Evolutionary conservation across 768 basidiomycete genomes (phyloP).

Genomic region (Astraeus odoratus): DNA sequence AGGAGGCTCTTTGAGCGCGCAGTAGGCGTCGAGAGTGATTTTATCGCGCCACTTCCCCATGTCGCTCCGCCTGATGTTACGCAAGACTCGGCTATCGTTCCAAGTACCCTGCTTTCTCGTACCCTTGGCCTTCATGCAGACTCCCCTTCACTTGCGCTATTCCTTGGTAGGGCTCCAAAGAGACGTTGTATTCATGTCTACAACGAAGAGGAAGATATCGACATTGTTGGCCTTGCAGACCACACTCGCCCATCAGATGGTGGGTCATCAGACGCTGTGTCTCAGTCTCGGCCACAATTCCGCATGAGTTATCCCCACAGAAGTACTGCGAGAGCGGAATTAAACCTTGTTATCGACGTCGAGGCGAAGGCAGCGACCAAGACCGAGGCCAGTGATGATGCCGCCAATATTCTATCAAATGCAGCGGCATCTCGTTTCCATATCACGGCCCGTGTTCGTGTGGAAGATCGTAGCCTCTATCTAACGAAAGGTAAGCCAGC

Average conservation of each 20-base stretch:
- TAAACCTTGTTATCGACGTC: slow-evolving; percentile 24
- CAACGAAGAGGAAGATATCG: slow-evolving; percentile 26
- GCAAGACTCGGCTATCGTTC: slow-evolving; percentile 5
- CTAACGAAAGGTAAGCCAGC: slow-evolving; percentile 35
- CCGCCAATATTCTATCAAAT: slow-evolving; percentile 8
- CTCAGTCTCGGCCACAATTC: slow-evolving; percentile 20
- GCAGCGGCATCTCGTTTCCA: slow-evolving; percentile 36
- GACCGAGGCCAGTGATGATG: background rate
- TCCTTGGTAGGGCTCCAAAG: slow-evolving; percentile 39
- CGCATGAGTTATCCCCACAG: slow-evolving; percentile 35
- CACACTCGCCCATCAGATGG: background rate
- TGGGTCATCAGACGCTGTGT: background rate
- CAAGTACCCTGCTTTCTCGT: slow-evolving; percentile 36
- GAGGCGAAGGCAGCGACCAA: background rate
- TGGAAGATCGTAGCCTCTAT: slow-evolving; percentile 40
- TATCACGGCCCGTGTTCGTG: slow-evolving; percentile 34
- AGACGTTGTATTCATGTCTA: slow-evolving; percentile 35
- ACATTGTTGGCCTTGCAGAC: slow-evolving; percentile 23
- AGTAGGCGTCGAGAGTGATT: slow-evolving; percentile 31
- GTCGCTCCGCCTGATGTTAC: background rate
- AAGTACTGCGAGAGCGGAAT: slow-evolving; percentile 32
- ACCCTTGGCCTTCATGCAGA: slow-evolving; percentile 47
- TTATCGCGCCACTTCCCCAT: slow-evolving; percentile 8
- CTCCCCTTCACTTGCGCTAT: slow-evolving; percentile 43
- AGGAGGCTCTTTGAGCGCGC: slow-evolving; percentile 44